Evolutionary conservation across 2,329 filamentous ascomycete species (phyloP), one percentile per base, ranked within the genome.

Genomic region (Keithomyces neogunnii): DNA sequence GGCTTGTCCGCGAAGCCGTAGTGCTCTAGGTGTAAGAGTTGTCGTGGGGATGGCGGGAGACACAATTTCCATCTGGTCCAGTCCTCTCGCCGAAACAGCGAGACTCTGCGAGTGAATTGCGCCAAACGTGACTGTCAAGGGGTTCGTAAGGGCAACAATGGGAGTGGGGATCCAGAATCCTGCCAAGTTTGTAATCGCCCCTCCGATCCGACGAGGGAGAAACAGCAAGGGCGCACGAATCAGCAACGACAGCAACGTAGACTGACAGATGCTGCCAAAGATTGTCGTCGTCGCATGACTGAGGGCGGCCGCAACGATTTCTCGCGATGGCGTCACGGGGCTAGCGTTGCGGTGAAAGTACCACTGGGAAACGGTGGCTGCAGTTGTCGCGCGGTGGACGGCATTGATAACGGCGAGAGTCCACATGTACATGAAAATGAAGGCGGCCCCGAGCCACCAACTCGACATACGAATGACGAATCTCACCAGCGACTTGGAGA

Each of bases 351-450:
- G 89, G 68, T 97, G 92, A 68, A 97, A 99, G 69, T 99, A 99
- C 93, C 93, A 99, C 68, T 99, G 93, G 40, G 89, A 95, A 29
- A 97, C 92, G 1, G 92, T 96, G 9, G 93, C 93, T 29, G 90
- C 92, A 11, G 92, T 96, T 13, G 91, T 93, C 28, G 89, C 85
- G 53, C 93, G 85, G 66, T 99, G 92, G 28, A 97, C 80, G 19
- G 89, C 90, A 52, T 89, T 86, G 64, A 95, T 84, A 52, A 97
- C 82, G 2, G 88, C 87, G 42, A 96, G 75, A 0, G 90, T 93
- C 93, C 93, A 99, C 59, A 97, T 84, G 68, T 96, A 97, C 73
- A 96, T 86, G 53, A 97, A 73, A 58, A 96, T 82, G 70, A 96
- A 99, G 66, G 85, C 95, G 29, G 82, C 78, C n/a, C 88, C 93